phyloP scores from a whole-genome alignment of 805 yeast genomes.

The Metschnikowia drakensbergensis region DNA sequence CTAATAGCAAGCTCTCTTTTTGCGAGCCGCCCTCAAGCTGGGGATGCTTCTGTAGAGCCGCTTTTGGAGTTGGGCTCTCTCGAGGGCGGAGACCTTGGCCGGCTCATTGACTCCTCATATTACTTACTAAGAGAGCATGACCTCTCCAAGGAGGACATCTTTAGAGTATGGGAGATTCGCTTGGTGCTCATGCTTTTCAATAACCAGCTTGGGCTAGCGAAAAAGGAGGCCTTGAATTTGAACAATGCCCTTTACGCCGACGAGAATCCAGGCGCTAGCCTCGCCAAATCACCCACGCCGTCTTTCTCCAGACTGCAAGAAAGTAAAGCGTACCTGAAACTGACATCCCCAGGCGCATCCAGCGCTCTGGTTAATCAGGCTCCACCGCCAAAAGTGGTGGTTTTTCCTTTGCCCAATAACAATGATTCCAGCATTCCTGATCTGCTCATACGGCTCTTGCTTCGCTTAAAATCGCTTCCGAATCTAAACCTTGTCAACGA shows the following conservation, averaged over 20 bases:
- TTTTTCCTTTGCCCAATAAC: conserved; percentile 38
- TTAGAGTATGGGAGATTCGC: conserved; percentile 35
- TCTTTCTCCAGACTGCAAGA: background rate
- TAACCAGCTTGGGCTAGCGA: conserved; percentile 29
- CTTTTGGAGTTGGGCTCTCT: conserved; percentile 7
- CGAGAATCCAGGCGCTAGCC: conserved; percentile 23
- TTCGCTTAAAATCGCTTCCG: conserved; percentile 42
- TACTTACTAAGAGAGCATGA: conserved; percentile 6
- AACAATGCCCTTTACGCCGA: conserved; percentile 32
- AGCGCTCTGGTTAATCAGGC: background rate
- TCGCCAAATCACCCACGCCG: background rate
- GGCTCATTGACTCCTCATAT: conserved; percentile 13
- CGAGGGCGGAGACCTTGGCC: conserved; percentile 5
- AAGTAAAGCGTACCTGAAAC: background rate
- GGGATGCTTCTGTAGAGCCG: background rate
- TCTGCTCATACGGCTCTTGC: conserved; percentile 28
- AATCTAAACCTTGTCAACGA: conserved; percentile 41
- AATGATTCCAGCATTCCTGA: conserved; percentile 27
- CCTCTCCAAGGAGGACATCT: conserved; percentile 13
- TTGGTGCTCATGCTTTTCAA: conserved; percentile 29
- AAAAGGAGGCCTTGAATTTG: conserved; percentile 34
- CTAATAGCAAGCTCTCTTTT: conserved; percentile 4
- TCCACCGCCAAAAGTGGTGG: conserved; percentile 2
- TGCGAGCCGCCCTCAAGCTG: background rate
- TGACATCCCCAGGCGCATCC: background rate